phyloP scores from a whole-genome alignment of 768 basidiomycete species.

The Lentinula sp. region DNA sequence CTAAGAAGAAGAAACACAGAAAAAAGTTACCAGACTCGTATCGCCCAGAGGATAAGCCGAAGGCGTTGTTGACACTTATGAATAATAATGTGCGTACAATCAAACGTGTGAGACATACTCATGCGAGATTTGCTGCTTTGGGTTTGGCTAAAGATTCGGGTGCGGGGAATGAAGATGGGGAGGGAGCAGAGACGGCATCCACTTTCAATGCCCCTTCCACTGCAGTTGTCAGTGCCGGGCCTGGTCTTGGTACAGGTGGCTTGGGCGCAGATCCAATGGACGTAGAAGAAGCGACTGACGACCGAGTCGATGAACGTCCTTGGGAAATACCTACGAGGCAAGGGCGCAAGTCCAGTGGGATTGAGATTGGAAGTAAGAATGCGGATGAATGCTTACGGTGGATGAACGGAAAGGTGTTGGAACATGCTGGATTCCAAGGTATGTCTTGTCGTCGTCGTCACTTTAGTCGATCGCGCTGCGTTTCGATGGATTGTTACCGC shows the following conservation, averaged over 20 bases:
- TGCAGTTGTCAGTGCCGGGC: conserved; percentile 14
- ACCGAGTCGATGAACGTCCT: conserved; percentile 54
- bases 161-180: conserved; percentile 28
- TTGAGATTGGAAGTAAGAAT: conserved; percentile 56
- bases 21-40: conserved; percentile 8
- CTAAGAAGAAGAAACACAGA: conserved; percentile 31
- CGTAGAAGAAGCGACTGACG: conserved; percentile 21
- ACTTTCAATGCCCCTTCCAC: background rate
- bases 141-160: conserved; percentile 29
- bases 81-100: conserved; percentile 73
- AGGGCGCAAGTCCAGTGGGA: conserved; percentile 18
- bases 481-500: background rate
- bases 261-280: conserved; percentile 21
- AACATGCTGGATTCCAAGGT: conserved; percentile 94
- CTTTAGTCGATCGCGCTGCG: background rate
- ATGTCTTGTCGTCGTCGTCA: conserved; percentile 15
- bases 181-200: conserved; percentile 17
- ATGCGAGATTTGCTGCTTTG: conserved; percentile 63
- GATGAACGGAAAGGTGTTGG: conserved; percentile 72
- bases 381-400: conserved; percentile 63
- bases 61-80: conserved; percentile 62
- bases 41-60: conserved; percentile 21
- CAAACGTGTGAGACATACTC: conserved; percentile 65
- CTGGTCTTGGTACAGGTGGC: conserved; percentile 15
- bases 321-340: conserved; percentile 34